Percentiles rank a stretch among this genome's conserved stretches.
Evolutionary conservation across 2,329 filamentous ascomycete genomes (phyloP).

Genomic region (Alternaria triticimaculans): DNA sequence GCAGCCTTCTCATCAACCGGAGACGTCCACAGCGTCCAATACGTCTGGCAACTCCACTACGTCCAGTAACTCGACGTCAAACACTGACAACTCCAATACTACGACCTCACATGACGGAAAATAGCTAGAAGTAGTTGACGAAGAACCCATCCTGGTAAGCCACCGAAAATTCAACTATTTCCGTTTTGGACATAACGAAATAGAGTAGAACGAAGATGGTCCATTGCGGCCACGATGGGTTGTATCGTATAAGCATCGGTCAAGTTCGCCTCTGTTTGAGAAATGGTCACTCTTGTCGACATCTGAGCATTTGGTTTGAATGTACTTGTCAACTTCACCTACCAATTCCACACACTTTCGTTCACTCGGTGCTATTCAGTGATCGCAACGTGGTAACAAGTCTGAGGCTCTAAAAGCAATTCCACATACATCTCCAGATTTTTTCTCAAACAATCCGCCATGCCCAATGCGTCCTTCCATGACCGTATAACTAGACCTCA

Average conservation of each 20-base stretch:
- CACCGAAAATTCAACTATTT: not conserved
- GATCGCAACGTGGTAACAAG: not conserved
- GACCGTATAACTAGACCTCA: not conserved
- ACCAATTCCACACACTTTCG: not conserved
- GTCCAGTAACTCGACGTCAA: not conserved
- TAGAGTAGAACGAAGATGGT: not conserved
- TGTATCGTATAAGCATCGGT: not conserved
- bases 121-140: not conserved
- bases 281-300: not conserved
- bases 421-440: not conserved
- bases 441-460: not conserved
- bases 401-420: not conserved
- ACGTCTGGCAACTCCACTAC: not conserved
- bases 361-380: not conserved
- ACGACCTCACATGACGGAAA: not conserved
- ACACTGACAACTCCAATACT: slow-evolving; percentile 5
- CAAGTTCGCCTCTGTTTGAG: not conserved
- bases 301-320: not conserved
- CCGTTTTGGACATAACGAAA: not conserved
- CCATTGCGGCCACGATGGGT: not conserved
- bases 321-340: not conserved
- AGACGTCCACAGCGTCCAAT: not conserved
- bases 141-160: not conserved
- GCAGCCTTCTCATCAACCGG: slow-evolving; percentile 29
- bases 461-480: not conserved